These are phyloP conservation scores for Melastoma malabathricum DNA, from an alignment of 345 rosid genomes.

Conservation along the genomic window DNA sequence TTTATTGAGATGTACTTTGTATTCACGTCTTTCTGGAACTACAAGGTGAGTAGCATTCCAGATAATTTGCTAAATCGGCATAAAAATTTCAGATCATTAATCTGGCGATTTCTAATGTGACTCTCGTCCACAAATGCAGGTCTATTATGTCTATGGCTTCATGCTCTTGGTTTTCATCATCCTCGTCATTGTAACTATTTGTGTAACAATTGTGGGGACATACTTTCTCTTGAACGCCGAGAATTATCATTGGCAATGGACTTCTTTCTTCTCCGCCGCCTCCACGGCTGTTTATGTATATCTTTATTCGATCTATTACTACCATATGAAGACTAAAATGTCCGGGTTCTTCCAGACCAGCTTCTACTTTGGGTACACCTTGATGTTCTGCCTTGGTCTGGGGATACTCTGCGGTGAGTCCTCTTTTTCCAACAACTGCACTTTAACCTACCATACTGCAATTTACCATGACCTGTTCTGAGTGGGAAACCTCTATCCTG, in stretches of 20 bases:
- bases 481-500: too few relatives aligned
- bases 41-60: slow-evolving; percentile 45
- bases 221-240: slow-evolving; percentile 90
- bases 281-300: slow-evolving; percentile 88
- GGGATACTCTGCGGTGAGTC: slow-evolving; percentile 88
- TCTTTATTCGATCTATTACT: slow-evolving; percentile 78
- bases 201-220: slow-evolving; percentile 89
- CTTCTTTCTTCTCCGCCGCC: slow-evolving; percentile 88
- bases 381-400: slow-evolving; percentile 93
- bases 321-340: slow-evolving; percentile 88
- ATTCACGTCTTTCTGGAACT: slow-evolving; percentile 96
- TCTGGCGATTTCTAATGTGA: slow-evolving; percentile 1
- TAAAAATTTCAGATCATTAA: background rate
- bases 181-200: slow-evolving; percentile 72
- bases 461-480: too few relatives aligned
- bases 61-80: too few relatives aligned
- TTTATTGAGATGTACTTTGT: slow-evolving; percentile 96
- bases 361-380: slow-evolving; percentile 90
- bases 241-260: slow-evolving; percentile 98
- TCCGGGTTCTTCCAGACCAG: slow-evolving; percentile 95
- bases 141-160: slow-evolving; percentile 86
- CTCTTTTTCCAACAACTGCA: too few relatives aligned
- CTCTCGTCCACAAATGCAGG: slow-evolving; percentile 25
- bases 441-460: too few relatives aligned
- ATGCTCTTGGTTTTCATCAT: slow-evolving; percentile 85